Conservation (phyloP, 306 rosid species). For the Quercus alba region DNA sequence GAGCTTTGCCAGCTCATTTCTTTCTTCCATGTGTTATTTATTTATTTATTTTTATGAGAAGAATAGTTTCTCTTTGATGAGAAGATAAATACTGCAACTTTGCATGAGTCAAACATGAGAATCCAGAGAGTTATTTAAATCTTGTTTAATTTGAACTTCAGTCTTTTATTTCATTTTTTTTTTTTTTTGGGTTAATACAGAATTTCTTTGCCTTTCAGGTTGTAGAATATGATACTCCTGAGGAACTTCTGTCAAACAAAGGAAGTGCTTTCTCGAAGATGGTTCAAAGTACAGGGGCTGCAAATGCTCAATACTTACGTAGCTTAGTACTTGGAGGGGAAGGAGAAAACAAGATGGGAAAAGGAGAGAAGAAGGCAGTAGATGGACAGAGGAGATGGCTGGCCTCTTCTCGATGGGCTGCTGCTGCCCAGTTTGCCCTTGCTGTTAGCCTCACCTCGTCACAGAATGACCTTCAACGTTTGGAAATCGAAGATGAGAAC, state of each 20-base stretch:
- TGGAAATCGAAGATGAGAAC: constrained; percentile 25
- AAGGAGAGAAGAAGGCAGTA: constrained; percentile 14
- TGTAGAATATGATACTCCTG: constrained; percentile 59
- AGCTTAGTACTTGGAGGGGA: constrained; percentile 48
- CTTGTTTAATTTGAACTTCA: neutral
- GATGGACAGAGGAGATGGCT: constrained; percentile 32
- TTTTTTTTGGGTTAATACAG: neutral
- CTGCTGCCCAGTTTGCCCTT: constrained; percentile 71
- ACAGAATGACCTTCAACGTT: constrained; percentile 51
- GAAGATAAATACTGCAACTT: neutral
- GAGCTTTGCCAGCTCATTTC: neutral
- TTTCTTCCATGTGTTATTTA: neutral
- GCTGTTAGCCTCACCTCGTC: constrained; percentile 68
- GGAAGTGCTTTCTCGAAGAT: constrained; percentile 66
- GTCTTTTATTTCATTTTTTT: constrained; percentile 11
- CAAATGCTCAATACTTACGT: constrained; percentile 71
- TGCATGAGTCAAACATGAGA: neutral
- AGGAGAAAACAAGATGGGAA: constrained; percentile 6
- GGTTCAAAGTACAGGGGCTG: constrained; percentile 78
- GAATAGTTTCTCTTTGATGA: neutral
- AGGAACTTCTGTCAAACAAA: constrained; percentile 51
- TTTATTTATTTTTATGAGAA: neutral
- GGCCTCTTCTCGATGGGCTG: constrained; percentile 52
- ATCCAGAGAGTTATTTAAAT: neutral
- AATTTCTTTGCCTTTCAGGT: constrained; percentile 39